These are phyloP conservation scores for Prunus armeniaca DNA, from an alignment of 306 rosid genomes.

Conservation along the genomic window DNA sequence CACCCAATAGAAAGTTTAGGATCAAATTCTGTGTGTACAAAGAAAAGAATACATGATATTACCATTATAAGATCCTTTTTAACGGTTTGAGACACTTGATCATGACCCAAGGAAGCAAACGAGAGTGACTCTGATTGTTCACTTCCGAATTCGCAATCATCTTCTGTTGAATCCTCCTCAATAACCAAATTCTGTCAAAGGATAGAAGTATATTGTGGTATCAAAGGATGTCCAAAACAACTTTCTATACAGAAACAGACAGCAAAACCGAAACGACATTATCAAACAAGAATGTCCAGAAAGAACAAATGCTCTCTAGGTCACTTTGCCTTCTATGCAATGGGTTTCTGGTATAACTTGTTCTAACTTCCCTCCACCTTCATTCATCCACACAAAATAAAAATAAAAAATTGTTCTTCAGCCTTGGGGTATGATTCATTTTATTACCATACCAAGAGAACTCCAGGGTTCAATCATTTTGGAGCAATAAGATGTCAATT, in stretches of 20 bases:
- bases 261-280: conserved; percentile 9
- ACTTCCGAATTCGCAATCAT: conserved; percentile 40
- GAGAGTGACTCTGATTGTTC: conserved; percentile 51
- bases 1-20: conserved; percentile 2
- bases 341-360: not conserved
- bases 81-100: conserved; percentile 51
- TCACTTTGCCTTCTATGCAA: not conserved
- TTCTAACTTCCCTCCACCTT: not conserved
- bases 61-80: conserved; percentile 81
- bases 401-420: not conserved
- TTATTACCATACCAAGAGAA: not conserved
- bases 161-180: conserved; percentile 38
- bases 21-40: conserved; percentile 8
- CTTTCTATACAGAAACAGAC: conserved; percentile 13
- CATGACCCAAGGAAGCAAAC: conserved; percentile 43
- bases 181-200: conserved; percentile 38
- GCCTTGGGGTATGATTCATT: not conserved
- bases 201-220: conserved; percentile 18
- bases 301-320: not conserved
- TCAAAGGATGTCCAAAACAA: conserved; percentile 10
- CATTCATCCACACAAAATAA: not conserved
- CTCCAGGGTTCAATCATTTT: not conserved
- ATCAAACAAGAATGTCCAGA: not conserved
- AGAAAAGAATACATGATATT: conserved; percentile 16
- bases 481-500: not conserved